Evolutionary conservation across 148 eudicot genomes (phyloP), one percentile per base, ranked within the genome.

Genomic region (Diospyros kaki): DNA sequence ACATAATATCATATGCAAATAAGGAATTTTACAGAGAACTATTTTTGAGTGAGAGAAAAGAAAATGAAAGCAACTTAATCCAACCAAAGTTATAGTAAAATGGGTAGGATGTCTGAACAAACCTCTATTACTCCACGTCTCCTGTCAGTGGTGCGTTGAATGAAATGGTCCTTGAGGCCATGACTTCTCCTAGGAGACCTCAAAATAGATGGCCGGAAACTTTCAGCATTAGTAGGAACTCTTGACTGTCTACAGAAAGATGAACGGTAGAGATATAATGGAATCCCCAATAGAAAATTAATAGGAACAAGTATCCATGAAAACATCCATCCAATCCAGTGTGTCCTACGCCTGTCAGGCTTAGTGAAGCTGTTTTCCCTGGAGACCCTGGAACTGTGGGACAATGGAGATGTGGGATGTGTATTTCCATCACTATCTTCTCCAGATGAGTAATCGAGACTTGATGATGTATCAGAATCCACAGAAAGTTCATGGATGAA

Each of bases 41-140:
- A 10, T 54, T 52, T 28, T 48, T 62, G 11, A 38, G 50, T 13
- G 68, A 43, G 11, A 58, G 41, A 28, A 8, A 42, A 63, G 12
- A 60, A 28, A 42, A 41, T 43, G 60, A 60, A 38, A 15, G 6
- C 8, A 13, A 46, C 48, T 42, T 45, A 17, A 52, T 51, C 51
- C 12, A 40, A 18, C 59, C 8, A 39, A 52, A 44, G 52, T 28
- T 42, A 52, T 6, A n/a, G 51, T 28, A 28, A 28, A 28, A 28
- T 28, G 28, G 28, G 28, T 28, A 28, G 28, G 28, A 28, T 28
- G 28, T 28, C 28, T 28, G 38, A 65, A 39, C 76, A 74, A 55
- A 95, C 99, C 99, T 95, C 99, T 75, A 93, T 88, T 73, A 95
- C 86, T 51, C 99, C 99, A 55, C 98, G 97, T 50, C 99, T 88